Evolutionary conservation across 1,139 yeast species (phyloP), one percentile per base, ranked within the genome.

Genomic region (Arxiozyma heterogenica): DNA sequence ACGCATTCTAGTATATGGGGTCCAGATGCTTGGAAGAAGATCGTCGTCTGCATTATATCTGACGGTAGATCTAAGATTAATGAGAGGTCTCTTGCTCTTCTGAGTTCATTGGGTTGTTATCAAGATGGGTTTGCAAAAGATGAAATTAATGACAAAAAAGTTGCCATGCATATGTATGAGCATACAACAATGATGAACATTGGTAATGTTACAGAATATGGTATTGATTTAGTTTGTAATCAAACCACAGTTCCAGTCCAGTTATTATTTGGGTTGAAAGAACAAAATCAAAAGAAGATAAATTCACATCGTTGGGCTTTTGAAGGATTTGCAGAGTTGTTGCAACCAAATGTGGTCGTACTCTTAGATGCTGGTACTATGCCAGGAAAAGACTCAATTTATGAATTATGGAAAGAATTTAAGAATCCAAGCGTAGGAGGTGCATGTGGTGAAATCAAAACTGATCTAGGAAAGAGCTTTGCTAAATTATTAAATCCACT

Each of bases 281-380:
- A 91, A 68, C 80, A 79, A 65, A 91, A 91, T 68, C 86, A 90
- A 59, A 90, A 90, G 71, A 91, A 91, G 64, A 93, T 91, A 69
- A 91, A 91, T 70, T 89, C 96, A 1, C 98, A 91, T 67, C 81
- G 98, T 68, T 93, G 98, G 98, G 81, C 94, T 17, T 87, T 93
- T 70, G 90, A 93, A 67, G 96, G 96, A 0, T 84, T 93, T 65
- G 91, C 96, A 61, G 89, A 93, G 41, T 76, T 84, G 44, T 75
- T 93, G 57, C 84, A 89, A 56, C 98, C 98, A 1, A 87, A 87
- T 60, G 91, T 91, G 25, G 83, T 90, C 47, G 80, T 88, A 4
- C 73, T 93, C 51, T 73, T 93, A 51, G 98, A 93, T 74, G 98
- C 95, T 1, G 98, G 98, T 57, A 93, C 98, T 0, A 86, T 86